Evolutionary conservation across 495 filamentous ascomycete species (phyloP).

Genomic region (Aspergillus affinis): DNA sequence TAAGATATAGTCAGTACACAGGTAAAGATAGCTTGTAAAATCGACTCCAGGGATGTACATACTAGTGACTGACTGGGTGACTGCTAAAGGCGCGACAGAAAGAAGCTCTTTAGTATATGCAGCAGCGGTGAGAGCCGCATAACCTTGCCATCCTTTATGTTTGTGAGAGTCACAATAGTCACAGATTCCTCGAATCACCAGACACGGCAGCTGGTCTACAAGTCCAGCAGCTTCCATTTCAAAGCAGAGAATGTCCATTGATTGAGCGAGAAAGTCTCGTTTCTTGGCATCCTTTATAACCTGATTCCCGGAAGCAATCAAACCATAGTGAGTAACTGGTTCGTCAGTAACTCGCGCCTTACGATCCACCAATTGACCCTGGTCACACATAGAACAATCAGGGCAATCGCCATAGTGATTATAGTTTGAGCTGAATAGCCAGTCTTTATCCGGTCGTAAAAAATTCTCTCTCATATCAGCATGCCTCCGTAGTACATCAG

Average conservation of each 20-base stretch:
- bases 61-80: too few species aligned
- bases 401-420: neutral
- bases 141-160: slow-evolving; percentile 38
- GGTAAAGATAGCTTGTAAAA: too few species aligned
- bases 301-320: too few species aligned
- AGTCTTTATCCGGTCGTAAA: slow-evolving; percentile 5
- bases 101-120: slow-evolving; percentile 20
- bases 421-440: slow-evolving; percentile 3
- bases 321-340: neutral
- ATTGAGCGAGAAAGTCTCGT: slow-evolving; percentile 3
- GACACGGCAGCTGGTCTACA: slow-evolving; percentile 34
- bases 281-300: slow-evolving; percentile 3
- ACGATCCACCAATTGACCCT: slow-evolving; percentile 2
- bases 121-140: slow-evolving; percentile 38
- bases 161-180: slow-evolving; percentile 47
- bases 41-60: too few species aligned
- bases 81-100: neutral
- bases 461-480: neutral
- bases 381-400: slow-evolving; percentile 2
- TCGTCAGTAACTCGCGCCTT: neutral
- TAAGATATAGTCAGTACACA: slow-evolving; percentile 23
- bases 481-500: neutral
- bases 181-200: slow-evolving; percentile 40
- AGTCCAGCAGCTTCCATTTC: slow-evolving; percentile 30
- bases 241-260: slow-evolving; percentile 3